phyloP scores from a whole-genome alignment of 345 rosid species.

The Corchorus olitorius region DNA sequence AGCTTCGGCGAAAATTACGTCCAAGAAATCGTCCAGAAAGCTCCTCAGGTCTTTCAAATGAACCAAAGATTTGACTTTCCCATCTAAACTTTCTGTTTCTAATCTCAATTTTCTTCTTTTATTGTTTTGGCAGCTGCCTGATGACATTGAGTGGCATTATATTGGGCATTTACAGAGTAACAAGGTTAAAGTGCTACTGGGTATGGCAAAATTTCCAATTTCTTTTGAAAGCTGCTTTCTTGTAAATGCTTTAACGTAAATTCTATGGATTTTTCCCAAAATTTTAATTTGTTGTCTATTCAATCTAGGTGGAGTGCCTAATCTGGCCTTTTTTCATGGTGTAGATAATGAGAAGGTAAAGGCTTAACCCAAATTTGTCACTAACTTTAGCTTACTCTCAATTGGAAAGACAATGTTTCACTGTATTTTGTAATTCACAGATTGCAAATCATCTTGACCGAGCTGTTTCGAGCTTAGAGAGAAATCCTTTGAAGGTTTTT shows the following conservation, averaged over 20 bases:
- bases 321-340: conserved; percentile 70
- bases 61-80: not conserved
- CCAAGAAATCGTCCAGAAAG: conserved; percentile 84
- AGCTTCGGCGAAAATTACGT: conserved; percentile 89
- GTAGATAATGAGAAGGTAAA: conserved; percentile 82
- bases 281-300: conserved; percentile 12
- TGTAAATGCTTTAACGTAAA: not conserved
- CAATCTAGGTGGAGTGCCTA: conserved; percentile 80
- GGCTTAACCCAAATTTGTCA: not conserved
- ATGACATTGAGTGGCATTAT: conserved; percentile 88
- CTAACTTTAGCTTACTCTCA: not conserved
- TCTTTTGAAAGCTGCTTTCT: not conserved
- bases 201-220: conserved; percentile 38
- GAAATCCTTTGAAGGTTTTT: conserved; percentile 83
- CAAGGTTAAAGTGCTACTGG: conserved; percentile 77
- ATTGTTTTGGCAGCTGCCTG: conserved; percentile 60
- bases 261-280: not conserved
- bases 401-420: not conserved
- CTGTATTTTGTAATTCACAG: conserved; percentile 37
- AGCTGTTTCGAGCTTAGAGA: conserved; percentile 70
- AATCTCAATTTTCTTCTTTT: not conserved
- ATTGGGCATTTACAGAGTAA: conserved; percentile 91
- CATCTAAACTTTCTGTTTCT: not conserved
- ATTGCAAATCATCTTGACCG: conserved; percentile 74
- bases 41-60: conserved; percentile 59